These are phyloP conservation scores for Fraxinus floribunda DNA, from an alignment of 305 asterid genomes.

Conservation along the genomic window DNA sequence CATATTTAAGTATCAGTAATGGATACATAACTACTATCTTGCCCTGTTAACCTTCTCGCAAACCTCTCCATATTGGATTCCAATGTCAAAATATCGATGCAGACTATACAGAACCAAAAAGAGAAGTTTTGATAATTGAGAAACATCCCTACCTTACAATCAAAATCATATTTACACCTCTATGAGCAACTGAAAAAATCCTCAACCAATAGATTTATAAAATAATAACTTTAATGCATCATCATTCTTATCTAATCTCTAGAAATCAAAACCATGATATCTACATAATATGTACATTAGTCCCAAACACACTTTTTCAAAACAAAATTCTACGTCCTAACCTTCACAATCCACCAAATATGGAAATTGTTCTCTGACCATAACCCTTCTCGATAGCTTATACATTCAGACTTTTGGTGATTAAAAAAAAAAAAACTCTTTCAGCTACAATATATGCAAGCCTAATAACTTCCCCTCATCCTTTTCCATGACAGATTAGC, in stretches of 20 bases:
- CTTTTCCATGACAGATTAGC: not conserved
- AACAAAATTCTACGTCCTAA: not conserved
- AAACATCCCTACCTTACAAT: not conserved
- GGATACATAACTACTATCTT: not conserved
- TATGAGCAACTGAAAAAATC: not conserved
- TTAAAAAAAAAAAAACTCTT: not conserved
- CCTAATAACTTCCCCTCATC: not conserved
- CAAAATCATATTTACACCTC: not conserved
- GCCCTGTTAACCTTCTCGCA: not conserved
- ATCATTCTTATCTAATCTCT: not conserved
- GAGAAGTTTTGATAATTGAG: not conserved
- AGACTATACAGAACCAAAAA: not conserved
- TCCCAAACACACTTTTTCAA: not conserved
- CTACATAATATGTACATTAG: not conserved
- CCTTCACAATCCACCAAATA: not conserved
- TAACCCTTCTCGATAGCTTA: not conserved
- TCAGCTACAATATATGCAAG: not conserved
- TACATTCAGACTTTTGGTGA: not conserved
- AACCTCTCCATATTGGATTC: not conserved
- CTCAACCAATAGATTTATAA: not conserved
- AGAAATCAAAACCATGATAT: not conserved
- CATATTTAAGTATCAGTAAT: not conserved
- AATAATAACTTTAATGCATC: not conserved
- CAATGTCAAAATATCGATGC: not conserved
- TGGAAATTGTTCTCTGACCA: not conserved